Conservation (phyloP, 345 rosid genomes). For the Citrus hindsii region DNA sequence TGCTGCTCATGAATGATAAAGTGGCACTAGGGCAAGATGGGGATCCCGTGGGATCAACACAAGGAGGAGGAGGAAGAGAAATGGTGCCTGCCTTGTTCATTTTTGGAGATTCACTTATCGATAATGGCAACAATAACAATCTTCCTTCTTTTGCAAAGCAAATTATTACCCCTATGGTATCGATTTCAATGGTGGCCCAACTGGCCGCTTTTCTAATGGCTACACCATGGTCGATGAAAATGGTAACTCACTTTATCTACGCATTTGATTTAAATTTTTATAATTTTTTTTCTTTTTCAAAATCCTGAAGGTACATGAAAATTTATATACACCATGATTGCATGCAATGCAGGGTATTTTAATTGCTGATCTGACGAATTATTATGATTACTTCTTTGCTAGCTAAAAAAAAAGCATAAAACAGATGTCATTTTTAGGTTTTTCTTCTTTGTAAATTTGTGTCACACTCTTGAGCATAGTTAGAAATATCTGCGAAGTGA, state of each 20-base stretch:
- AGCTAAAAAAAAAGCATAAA: neutral
- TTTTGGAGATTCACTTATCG: constrained; percentile 92
- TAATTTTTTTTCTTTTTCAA: too few relatives aligned
- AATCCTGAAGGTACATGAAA: too few relatives aligned
- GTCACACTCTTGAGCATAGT: too few relatives aligned
- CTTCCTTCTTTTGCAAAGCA: constrained; percentile 89
- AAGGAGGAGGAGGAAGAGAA: constrained; percentile 31
- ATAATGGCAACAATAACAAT: constrained; percentile 88
- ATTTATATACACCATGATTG: neutral
- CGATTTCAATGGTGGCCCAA: constrained; percentile 88
- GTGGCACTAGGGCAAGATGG: constrained; percentile 11
- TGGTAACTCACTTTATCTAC: constrained; percentile 28
- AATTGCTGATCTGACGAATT: neutral
- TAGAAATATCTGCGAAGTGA: neutral
- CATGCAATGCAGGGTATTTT: constrained; percentile 15
- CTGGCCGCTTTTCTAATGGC: constrained; percentile 99
- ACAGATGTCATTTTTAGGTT: too few relatives aligned
- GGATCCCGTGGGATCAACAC: constrained; percentile 9
- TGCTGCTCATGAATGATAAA: constrained; percentile 8
- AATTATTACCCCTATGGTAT: constrained; percentile 94
- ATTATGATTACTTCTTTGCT: neutral
- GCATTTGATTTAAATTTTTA: too few relatives aligned
- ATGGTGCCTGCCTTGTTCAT: constrained; percentile 87
- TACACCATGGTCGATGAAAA: constrained; percentile 91
- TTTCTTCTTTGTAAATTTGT: too few relatives aligned